These are phyloP conservation scores for Phlebopus sp. DNA, from an alignment of 1,284 basidiomycete genomes.

Conservation along the genomic window DNA sequence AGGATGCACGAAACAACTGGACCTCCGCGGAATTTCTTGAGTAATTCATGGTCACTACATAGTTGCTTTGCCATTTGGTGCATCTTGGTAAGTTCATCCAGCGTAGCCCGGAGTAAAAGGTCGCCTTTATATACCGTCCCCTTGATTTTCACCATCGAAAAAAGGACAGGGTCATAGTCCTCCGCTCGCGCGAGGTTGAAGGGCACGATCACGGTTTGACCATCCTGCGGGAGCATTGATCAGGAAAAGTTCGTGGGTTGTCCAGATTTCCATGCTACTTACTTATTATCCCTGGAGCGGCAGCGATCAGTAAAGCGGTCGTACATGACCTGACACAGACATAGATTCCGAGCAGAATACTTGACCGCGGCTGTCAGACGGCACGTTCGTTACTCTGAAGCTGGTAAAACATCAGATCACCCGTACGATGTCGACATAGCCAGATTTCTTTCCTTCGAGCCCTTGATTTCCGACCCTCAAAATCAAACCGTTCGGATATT, in stretches of 20 bases:
- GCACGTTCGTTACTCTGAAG: constrained; percentile 24
- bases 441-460: constrained; percentile 9
- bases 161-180: constrained; percentile 3
- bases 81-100: constrained; percentile 2
- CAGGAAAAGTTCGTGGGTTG: too few species aligned
- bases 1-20: too few species aligned
- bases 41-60: too few species aligned
- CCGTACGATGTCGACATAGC: constrained; percentile 21
- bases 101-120: background rate
- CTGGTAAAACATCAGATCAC: constrained; percentile 5
- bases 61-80: background rate
- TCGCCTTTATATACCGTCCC: background rate
- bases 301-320: too few species aligned
- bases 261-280: too few species aligned
- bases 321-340: background rate
- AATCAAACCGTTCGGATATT: constrained; percentile 32
- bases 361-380: constrained; percentile 13
- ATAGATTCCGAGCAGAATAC: too few species aligned
- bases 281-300: too few species aligned
- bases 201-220: too few species aligned
- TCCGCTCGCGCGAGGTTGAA: constrained; percentile 11
- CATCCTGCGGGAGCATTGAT: too few species aligned
- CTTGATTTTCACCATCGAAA: constrained; percentile 5
- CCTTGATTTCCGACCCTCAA: constrained; percentile 9
- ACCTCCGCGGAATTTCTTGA: too few species aligned